A percentile compares a stretch with the other conserved stretches of the same genome.
phyloP scores from a whole-genome alignment of 192 early-diverging fungal genomes.

The Coemansia sp. region DNA sequence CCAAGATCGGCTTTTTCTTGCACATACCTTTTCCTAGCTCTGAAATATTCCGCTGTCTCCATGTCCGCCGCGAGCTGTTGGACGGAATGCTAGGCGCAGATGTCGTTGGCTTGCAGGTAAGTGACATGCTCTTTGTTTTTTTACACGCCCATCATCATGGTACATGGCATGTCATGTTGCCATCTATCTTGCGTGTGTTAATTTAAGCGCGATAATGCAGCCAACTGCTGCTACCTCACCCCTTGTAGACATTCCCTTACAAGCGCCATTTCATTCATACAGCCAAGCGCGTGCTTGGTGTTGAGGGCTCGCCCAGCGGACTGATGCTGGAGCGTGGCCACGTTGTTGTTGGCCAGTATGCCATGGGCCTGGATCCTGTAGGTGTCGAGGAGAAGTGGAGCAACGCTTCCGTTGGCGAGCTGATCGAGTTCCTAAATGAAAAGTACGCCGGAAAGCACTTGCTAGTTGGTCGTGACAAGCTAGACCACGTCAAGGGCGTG shows the following conservation, averaged over 20 bases:
- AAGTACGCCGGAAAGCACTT: constrained; percentile 91
- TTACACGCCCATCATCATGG: not conserved
- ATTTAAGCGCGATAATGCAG: constrained; percentile 34
- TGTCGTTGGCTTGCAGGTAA: constrained; percentile 79
- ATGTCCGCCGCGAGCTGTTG: constrained; percentile 81
- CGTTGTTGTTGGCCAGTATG: constrained; percentile 88
- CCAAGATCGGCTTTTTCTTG: constrained; percentile 93
- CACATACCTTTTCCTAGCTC: constrained; percentile 97
- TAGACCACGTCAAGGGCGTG: constrained; percentile 95
- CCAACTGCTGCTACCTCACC: not conserved
- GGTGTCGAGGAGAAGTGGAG: constrained; percentile 69
- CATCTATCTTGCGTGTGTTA: constrained; percentile 9
- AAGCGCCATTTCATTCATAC: constrained; percentile 87
- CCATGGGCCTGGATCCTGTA: constrained; percentile 88
- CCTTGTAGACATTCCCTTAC: constrained; percentile 86
- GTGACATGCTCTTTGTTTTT: not conserved
- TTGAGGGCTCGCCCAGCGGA: constrained; percentile 83
- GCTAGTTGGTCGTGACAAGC: constrained; percentile 92
- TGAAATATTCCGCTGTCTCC: constrained; percentile 91
- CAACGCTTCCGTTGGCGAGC: constrained; percentile 70
- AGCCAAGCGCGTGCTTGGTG: constrained; percentile 82
- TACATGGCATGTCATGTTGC: not conserved
- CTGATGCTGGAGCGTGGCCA: constrained; percentile 76
- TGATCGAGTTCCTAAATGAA: constrained; percentile 74
- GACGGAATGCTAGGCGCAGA: constrained; percentile 87